A percentile compares a stretch with the other conserved stretches of the same genome.
phyloP scores from a whole-genome alignment of 495 filamentous ascomycete species.

The Lepidopterella palustris region DNA sequence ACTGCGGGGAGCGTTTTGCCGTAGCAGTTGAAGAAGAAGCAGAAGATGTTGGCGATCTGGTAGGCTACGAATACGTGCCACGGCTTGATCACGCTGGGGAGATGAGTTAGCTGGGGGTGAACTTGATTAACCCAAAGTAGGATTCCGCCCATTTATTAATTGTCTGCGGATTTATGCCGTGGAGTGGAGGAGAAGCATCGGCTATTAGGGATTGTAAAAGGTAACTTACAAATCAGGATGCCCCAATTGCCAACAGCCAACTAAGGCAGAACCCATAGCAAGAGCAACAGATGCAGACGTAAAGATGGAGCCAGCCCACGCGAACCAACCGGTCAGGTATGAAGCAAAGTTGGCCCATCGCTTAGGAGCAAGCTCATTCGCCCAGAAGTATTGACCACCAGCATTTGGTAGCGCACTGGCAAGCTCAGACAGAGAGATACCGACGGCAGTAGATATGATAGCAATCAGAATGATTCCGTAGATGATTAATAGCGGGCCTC shows the following conservation, averaged over 20 bases:
- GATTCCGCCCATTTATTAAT: too few species aligned
- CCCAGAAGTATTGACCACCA: slow-evolving; percentile 61
- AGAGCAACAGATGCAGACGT: slow-evolving; percentile 53
- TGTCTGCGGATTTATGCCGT: too few species aligned
- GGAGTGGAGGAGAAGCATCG: background rate
- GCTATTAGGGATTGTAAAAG: slow-evolving; percentile 15
- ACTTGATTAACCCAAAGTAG: too few species aligned
- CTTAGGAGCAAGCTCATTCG: slow-evolving; percentile 50
- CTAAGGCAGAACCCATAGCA: slow-evolving; percentile 45
- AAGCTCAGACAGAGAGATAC: slow-evolving; percentile 50
- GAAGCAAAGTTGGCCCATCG: slow-evolving; percentile 47
- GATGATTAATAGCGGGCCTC: slow-evolving; percentile 54
- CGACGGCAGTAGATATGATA: slow-evolving; percentile 50
- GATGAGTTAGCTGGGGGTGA: slow-evolving; percentile 15
- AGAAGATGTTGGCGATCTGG: slow-evolving; percentile 48
- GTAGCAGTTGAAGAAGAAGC: slow-evolving; percentile 56
- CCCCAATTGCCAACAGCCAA: slow-evolving; percentile 53
- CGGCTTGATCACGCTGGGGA: slow-evolving; percentile 42
- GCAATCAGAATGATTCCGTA: slow-evolving; percentile 55
- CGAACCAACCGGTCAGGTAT: slow-evolving; percentile 54
- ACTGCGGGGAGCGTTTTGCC: slow-evolving; percentile 47
- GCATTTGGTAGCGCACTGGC: slow-evolving; percentile 54
- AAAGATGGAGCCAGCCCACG: slow-evolving; percentile 53
- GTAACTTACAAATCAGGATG: slow-evolving; percentile 50
- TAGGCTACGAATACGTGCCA: slow-evolving; percentile 51